Percentiles rank a stretch among this genome's conserved stretches.
phyloP scores from a whole-genome alignment of 352 stramenopile genomes.

The Phytophthora meadii region DNA sequence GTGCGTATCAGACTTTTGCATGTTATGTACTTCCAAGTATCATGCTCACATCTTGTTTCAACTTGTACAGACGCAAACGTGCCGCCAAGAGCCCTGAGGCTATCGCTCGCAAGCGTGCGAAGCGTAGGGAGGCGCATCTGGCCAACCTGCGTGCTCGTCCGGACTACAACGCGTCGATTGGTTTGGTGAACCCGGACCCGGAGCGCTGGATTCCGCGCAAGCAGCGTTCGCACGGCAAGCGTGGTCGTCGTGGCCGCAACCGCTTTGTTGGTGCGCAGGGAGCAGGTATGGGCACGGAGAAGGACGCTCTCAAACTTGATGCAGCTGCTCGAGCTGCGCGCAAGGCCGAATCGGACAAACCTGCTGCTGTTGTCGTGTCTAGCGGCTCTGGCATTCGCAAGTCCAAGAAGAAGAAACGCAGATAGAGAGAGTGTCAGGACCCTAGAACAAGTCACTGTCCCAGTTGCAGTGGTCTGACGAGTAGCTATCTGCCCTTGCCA shows the following conservation, averaged over 20 bases:
- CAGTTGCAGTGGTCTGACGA: constrained; percentile 16
- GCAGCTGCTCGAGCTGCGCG: constrained; percentile 74
- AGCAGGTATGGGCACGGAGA: constrained; percentile 79
- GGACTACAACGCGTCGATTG: constrained; percentile 84
- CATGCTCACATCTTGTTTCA: constrained; percentile 14
- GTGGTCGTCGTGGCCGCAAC: constrained; percentile 77
- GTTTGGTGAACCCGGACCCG: constrained; percentile 76
- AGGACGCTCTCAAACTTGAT: constrained; percentile 85
- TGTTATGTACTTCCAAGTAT: background rate
- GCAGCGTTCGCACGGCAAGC: constrained; percentile 81
- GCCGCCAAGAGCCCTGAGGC: constrained; percentile 76
- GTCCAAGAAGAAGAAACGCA: constrained; percentile 89
- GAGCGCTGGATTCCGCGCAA: constrained; percentile 90
- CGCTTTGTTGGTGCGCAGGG: constrained; percentile 86
- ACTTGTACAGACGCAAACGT: constrained; percentile 59
- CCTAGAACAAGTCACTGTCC: constrained; percentile 14
- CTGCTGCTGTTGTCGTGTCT: constrained; percentile 60
- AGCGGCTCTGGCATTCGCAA: constrained; percentile 77
- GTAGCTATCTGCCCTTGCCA: constrained; percentile 11
- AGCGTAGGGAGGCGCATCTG: constrained; percentile 69
- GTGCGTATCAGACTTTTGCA: constrained; percentile 43
- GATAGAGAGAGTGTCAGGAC: constrained; percentile 47
- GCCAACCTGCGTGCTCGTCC: constrained; percentile 60
- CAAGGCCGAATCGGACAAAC: constrained; percentile 74
- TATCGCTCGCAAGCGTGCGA: constrained; percentile 77